phyloP scores from a whole-genome alignment of 495 filamentous ascomycete genomes.

The Neurospora terricola region DNA sequence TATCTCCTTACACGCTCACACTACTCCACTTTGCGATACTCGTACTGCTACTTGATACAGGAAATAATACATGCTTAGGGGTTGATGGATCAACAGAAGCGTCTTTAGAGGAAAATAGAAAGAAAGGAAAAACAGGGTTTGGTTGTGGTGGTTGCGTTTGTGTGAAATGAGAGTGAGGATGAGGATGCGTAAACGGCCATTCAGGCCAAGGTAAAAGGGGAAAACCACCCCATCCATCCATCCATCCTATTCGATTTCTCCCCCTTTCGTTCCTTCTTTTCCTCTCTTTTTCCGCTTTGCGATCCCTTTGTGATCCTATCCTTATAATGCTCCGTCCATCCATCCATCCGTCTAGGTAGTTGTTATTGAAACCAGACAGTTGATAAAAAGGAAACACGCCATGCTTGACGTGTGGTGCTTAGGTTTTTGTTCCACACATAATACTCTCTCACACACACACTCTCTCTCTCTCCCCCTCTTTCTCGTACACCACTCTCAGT shows the following conservation, averaged over 20 bases:
- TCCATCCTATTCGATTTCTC: no score
- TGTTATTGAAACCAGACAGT: neutral
- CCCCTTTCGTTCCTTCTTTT: neutral
- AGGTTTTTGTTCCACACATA: no score
- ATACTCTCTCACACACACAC: no score
- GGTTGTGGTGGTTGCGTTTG: no score
- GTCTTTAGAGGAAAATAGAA: no score
- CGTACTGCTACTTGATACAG: neutral
- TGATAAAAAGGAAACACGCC: neutral
- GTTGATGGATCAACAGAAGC: neutral
- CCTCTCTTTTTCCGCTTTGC: neutral
- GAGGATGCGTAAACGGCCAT: no score
- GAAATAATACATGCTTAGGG: neutral
- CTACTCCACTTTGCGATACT: neutral
- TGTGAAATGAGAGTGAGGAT: no score
- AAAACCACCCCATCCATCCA: no score
- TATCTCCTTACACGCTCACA: neutral
- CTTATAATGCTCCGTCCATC: neutral
- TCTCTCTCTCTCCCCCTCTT: neutral
- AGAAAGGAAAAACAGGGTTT: no score
- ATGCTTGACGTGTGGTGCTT: neutral
- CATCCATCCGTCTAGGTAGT: neutral
- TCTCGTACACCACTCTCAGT: neutral
- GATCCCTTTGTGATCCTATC: neutral
- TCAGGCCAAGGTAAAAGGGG: no score